A percentile compares a stretch with the other conserved stretches of the same genome.
These are phyloP conservation scores for Apiospora sp. DNA, from an alignment of 2,329 filamentous ascomycete species.

Conservation along the genomic window DNA sequence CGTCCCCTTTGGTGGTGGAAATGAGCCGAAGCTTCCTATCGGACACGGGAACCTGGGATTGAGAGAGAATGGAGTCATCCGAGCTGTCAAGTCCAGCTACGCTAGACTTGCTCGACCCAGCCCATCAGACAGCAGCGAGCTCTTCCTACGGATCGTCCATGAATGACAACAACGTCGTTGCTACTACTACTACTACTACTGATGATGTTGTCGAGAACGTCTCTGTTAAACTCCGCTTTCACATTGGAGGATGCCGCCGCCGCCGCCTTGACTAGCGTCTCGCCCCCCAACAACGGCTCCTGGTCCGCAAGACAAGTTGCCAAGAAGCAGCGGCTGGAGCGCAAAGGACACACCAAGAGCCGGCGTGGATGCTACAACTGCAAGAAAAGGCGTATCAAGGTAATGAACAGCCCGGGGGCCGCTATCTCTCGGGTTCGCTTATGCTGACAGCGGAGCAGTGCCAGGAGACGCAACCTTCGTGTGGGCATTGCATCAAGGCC, in stretches of 20 bases:
- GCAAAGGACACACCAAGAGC: constrained; percentile 72
- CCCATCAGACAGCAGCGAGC: not conserved
- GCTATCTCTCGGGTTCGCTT: not conserved
- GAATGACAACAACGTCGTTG: not conserved
- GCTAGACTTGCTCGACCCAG: not conserved
- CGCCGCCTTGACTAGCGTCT: not conserved
- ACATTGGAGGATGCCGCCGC: not conserved
- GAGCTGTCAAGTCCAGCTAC: not conserved
- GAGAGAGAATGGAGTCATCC: not conserved
- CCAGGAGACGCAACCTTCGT: constrained; percentile 70
- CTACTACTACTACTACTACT: too few species aligned
- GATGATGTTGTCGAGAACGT: not conserved
- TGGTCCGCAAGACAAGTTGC: constrained; percentile 26
- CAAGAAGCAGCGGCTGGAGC: constrained; percentile 54
- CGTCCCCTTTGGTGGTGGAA: not conserved
- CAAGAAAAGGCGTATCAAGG: constrained; percentile 72
- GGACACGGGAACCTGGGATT: not conserved
- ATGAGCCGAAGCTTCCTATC: constrained; percentile 10
- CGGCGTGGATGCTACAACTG: constrained; percentile 72
- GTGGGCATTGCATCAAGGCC: constrained; percentile 69
- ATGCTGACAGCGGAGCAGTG: constrained; percentile 52
- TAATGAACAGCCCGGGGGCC: constrained; percentile 34
- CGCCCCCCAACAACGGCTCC: not conserved
- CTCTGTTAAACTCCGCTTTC: not conserved
- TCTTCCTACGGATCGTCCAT: not conserved